A percentile compares a stretch with the other conserved stretches of the same genome.
phyloP scores from a whole-genome alignment of 352 stramenopile species.

The Aphanomyces stellatus region DNA sequence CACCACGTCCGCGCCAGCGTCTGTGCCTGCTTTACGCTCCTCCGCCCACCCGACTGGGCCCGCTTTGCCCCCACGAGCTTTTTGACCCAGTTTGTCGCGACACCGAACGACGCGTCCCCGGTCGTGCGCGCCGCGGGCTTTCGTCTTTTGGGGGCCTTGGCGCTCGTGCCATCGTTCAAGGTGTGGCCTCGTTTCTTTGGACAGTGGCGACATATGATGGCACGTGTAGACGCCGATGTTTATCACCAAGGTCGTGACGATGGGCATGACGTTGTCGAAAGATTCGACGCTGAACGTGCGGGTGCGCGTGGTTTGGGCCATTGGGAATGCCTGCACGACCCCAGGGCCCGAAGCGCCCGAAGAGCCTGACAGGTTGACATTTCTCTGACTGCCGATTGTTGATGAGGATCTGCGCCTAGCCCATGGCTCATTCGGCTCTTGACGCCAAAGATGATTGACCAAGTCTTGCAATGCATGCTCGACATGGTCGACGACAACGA shows the following conservation, averaged over 20 bases:
- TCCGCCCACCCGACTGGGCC: slow-evolving; percentile 58
- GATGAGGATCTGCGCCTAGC: neutral
- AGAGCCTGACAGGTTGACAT: neutral
- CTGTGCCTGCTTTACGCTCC: slow-evolving; percentile 77
- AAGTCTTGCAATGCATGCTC: slow-evolving; percentile 80
- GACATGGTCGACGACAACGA: slow-evolving; percentile 79
- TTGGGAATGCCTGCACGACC: slow-evolving; percentile 81
- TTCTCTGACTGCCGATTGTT: neutral
- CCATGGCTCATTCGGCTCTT: slow-evolving; percentile 30
- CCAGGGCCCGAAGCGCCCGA: slow-evolving; percentile 38
- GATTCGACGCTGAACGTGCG: slow-evolving; percentile 82
- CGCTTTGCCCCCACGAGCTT: slow-evolving; percentile 50
- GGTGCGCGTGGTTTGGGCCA: slow-evolving; percentile 68
- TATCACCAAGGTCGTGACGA: slow-evolving; percentile 43
- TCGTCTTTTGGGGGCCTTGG: slow-evolving; percentile 65
- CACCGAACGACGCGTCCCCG: slow-evolving; percentile 62
- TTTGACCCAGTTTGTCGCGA: slow-evolving; percentile 65
- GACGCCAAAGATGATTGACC: slow-evolving; percentile 43
- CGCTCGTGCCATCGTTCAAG: slow-evolving; percentile 65
- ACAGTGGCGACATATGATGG: neutral
- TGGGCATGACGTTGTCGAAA: slow-evolving; percentile 52
- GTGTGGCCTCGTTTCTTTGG: neutral
- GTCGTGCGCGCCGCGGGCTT: slow-evolving; percentile 75
- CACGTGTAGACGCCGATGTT: slow-evolving; percentile 37
- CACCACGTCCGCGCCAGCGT: slow-evolving; percentile 81